Base-by-base conservation (phyloP, 768 basidiomycete species). In the Termitomyces sp. region DNA sequence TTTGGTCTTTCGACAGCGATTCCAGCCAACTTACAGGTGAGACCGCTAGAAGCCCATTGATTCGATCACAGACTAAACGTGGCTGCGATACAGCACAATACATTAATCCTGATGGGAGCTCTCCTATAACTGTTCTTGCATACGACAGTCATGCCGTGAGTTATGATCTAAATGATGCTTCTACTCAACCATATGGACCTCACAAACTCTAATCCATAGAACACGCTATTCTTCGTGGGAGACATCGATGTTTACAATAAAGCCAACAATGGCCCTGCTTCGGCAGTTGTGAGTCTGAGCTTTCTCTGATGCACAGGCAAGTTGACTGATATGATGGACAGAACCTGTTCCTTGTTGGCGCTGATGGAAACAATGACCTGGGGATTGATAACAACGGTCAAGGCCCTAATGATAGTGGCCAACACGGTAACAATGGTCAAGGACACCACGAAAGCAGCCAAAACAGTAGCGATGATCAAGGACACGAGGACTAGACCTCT, bases 171-270 rank as follows among this genome's bases (percentile, higher is more conserved):
- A 3, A 22, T 16, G 5, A 43, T 41, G 36, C 20, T 43, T n/a
- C 3, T 20, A 9, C 44, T 10, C 20, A 36, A 54, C 16, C 24
- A 46, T n/a, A 20, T 38, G 24, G n/a, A 33, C 22, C 14, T 43
- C 24, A 50, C 36, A 33, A 44, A 24, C 9, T 52, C 16, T 14
- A 18, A 5, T 9, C 28, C 38, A 14, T 53, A 74, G 65, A 78
- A 79, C 59, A 56, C 52, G 0, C 64, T 83, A 2, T 74, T 79
- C 63, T 74, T 83, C 57, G 71, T 72, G 28, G 78, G 78, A 6
- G 74, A 79, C 58, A 62, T 79, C 30, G 68, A 57, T 48, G 71
- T 72, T 13, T 79, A 73, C 65, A 78, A 80, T 58, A 62, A 55
- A 22, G 58, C 70, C 47, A 69, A 68, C 55, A 57, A 67, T 54